phyloP scores from a whole-genome alignment of 768 basidiomycete genomes.

The Tylopilus subfusipes region DNA sequence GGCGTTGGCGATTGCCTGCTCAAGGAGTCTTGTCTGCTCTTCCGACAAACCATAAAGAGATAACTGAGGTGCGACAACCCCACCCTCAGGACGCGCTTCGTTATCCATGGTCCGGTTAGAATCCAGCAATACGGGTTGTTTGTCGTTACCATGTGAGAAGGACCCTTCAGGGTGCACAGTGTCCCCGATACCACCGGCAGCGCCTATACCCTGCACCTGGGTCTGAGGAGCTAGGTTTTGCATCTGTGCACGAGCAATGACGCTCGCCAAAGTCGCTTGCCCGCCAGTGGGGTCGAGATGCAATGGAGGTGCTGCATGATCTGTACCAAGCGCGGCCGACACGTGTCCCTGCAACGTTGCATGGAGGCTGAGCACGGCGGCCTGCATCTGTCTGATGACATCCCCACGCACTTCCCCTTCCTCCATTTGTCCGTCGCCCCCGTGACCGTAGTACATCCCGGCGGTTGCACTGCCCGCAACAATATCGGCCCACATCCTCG shows the following conservation, averaged over 20 bases:
- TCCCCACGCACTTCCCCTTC: constrained; percentile 58
- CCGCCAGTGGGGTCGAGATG: constrained; percentile 47
- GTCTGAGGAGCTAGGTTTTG: constrained; percentile 36
- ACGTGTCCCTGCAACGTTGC: constrained; percentile 56
- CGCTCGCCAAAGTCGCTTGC: constrained; percentile 67
- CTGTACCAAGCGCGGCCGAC: constrained; percentile 48
- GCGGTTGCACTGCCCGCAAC: constrained; percentile 34
- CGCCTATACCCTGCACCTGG: constrained; percentile 8
- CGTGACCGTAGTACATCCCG: constrained; percentile 10
- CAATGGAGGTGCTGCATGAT: constrained; percentile 29
- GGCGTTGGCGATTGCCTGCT: constrained; percentile 71
- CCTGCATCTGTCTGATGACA: constrained; percentile 48
- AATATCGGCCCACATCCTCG: constrained; percentile 63
- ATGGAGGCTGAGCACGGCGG: constrained; percentile 52
- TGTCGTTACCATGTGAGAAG: constrained; percentile 2
- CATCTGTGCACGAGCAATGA: constrained; percentile 67
- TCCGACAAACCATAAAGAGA: constrained; percentile 71
- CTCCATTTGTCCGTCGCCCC: constrained; percentile 37
- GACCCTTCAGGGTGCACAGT: constrained; percentile 14
- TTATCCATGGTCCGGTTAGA: constrained; percentile 4
- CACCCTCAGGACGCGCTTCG: constrained; percentile 5
- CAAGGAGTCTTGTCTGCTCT: constrained; percentile 65
- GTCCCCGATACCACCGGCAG: not conserved
- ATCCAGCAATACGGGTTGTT: constrained; percentile 4
- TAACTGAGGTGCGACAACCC: constrained; percentile 38